Conservation (phyloP, 2,329 filamentous ascomycete genomes). For the Alternaria sp. region DNA sequence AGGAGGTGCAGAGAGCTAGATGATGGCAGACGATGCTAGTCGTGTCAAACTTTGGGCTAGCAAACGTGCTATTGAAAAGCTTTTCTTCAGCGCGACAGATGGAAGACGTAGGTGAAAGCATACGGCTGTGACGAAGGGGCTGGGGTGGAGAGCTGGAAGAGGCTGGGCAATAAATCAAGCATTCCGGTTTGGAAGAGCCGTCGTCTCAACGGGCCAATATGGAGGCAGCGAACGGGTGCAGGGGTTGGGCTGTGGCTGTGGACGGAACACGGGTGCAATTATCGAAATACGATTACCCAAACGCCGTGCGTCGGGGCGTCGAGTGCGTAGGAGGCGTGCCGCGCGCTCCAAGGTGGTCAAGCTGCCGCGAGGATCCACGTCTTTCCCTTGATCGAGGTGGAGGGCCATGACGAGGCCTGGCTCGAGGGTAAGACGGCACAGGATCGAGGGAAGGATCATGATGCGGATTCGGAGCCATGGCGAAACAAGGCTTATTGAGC, state of each 20-base stretch:
- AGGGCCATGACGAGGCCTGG: not conserved
- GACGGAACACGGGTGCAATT: not conserved
- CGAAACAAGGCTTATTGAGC: constrained; percentile 3
- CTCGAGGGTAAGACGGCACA: not conserved
- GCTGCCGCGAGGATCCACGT: not conserved
- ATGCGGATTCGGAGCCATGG: not conserved
- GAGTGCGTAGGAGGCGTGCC: not conserved
- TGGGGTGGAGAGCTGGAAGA: not conserved
- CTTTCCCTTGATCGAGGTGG: not conserved
- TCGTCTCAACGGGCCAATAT: constrained; percentile 1
- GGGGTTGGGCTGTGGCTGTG: not conserved
- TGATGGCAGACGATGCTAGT: not conserved
- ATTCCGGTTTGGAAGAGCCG: not conserved
- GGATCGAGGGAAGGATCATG: not conserved
- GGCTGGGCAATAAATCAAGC: constrained; percentile 6
- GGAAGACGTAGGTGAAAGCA: not conserved
- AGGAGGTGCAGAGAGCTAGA: not conserved
- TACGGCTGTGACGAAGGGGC: not conserved
- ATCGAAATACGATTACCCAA: not conserved
- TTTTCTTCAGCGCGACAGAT: not conserved
- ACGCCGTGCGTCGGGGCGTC: not conserved
- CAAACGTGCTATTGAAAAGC: not conserved
- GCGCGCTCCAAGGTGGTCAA: not conserved
- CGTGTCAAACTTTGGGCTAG: constrained; percentile 2
- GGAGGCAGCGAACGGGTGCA: not conserved